Conservation (phyloP, 305 asterid species). For the Fraxinus baroniana region DNA sequence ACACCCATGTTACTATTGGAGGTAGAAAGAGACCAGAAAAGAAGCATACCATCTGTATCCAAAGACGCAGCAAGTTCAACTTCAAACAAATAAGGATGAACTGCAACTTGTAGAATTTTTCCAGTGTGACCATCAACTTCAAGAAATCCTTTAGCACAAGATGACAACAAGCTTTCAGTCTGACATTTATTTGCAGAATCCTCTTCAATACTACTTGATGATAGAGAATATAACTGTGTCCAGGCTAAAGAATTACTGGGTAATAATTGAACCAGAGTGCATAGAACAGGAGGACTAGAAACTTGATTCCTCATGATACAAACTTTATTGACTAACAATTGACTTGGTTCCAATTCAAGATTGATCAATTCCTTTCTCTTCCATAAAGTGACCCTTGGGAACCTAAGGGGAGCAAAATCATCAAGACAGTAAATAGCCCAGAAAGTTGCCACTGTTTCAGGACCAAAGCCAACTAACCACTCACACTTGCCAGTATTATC, state of each 20-base stretch:
- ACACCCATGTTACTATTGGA: slow-evolving; percentile 53
- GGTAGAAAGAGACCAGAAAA: slow-evolving; percentile 76
- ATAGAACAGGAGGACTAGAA: slow-evolving; percentile 67
- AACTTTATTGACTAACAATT: slow-evolving; percentile 50
- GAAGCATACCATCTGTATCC: slow-evolving; percentile 65
- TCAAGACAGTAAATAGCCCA: slow-evolving; percentile 97
- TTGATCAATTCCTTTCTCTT: slow-evolving; percentile 53
- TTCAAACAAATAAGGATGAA: slow-evolving; percentile 68
- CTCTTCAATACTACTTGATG: slow-evolving; percentile 37
- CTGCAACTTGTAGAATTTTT: slow-evolving; percentile 66
- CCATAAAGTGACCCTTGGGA: slow-evolving; percentile 89
- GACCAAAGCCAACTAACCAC: slow-evolving; percentile 90
- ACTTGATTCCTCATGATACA: slow-evolving; percentile 63
- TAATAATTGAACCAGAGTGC: slow-evolving; percentile 66
- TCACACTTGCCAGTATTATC: slow-evolving; percentile 78
- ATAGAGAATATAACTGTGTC: slow-evolving; percentile 58
- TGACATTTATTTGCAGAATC: slow-evolving; percentile 38
- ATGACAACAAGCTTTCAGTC: slow-evolving; percentile 36
- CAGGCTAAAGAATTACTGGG: slow-evolving; percentile 67
- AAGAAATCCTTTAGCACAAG: slow-evolving; percentile 50
- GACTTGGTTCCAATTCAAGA: slow-evolving; percentile 44
- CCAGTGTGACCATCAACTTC: slow-evolving; percentile 67
- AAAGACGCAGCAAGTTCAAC: slow-evolving; percentile 81
- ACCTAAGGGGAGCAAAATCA: slow-evolving; percentile 82
- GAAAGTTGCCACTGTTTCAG: slow-evolving; percentile 49